phyloP scores from a whole-genome alignment of 2,329 filamentous ascomycete species.

The Dactylella cylindrospora region DNA sequence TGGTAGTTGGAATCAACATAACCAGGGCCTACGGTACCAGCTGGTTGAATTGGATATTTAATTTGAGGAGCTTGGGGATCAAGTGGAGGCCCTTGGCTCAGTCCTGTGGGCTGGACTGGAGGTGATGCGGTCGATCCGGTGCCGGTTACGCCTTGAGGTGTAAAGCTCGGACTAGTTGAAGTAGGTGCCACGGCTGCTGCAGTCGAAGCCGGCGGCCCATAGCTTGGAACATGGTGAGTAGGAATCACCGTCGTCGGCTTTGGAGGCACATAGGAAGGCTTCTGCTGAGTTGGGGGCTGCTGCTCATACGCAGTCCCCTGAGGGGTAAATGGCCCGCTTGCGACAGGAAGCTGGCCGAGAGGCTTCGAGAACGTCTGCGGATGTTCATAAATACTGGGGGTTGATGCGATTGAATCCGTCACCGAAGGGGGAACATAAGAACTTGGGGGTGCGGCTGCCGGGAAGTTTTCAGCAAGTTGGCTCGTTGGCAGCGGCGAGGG shows the following conservation, averaged over 20 bases:
- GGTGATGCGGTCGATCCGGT: neutral
- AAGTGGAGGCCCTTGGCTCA: no score
- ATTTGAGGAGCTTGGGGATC: no score
- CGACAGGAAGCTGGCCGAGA: constrained; percentile 19
- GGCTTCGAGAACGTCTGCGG: constrained; percentile 24
- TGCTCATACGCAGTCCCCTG: constrained; percentile 30
- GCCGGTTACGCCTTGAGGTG: no score
- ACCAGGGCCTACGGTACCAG: constrained; percentile 5
- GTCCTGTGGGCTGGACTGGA: neutral
- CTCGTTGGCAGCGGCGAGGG: constrained; percentile 27
- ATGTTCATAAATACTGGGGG: constrained; percentile 27
- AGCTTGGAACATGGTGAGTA: constrained; percentile 1
- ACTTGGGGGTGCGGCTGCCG: constrained; percentile 3
- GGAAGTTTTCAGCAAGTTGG: neutral
- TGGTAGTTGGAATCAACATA: constrained; percentile 29
- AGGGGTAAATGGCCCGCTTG: constrained; percentile 24
- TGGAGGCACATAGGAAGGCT: constrained; percentile 7
- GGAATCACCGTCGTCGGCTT: constrained; percentile 6
- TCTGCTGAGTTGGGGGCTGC: constrained; percentile 23
- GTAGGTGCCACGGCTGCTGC: constrained; percentile 1
- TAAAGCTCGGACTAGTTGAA: no score
- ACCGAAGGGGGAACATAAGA: constrained; percentile 25
- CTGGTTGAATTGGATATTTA: no score
- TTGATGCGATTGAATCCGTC: constrained; percentile 29
- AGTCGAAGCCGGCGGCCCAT: constrained; percentile 13